A percentile compares a stretch with the other conserved stretches of the same genome.
Evolutionary conservation across 345 rosid species (phyloP).

Genomic region (Microcos paniculata): DNA sequence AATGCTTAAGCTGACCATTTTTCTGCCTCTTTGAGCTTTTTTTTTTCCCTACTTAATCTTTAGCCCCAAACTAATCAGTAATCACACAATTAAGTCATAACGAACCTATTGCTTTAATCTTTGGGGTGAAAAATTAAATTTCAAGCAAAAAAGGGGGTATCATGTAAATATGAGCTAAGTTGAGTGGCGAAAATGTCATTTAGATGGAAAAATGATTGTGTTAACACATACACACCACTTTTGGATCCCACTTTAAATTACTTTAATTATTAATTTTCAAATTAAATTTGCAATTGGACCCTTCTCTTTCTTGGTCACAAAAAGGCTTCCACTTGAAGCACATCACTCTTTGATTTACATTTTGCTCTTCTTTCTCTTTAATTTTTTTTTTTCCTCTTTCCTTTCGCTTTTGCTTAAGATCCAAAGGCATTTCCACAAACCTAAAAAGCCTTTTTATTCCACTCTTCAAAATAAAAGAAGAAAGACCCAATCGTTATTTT

Average conservation of each 20-base stretch:
- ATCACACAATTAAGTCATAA: no score
- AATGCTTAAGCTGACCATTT: no score
- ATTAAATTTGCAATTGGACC: background rate
- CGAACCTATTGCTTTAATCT: background rate
- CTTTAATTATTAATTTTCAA: background rate
- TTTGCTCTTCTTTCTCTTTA: background rate
- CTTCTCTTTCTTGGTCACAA: conserved; percentile 7
- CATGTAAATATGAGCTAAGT: background rate
- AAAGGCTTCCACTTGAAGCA: conserved; percentile 12
- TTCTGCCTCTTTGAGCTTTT: no score
- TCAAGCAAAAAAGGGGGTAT: background rate
- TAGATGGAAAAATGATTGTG: background rate
- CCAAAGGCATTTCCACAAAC: conserved; percentile 21
- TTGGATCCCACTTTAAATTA: background rate
- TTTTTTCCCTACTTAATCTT: no score
- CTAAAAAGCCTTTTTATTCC: background rate
- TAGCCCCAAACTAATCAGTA: no score
- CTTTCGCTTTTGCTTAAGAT: conserved; percentile 9
- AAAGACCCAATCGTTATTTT: background rate
- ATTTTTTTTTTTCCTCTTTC: no score
- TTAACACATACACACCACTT: no score
- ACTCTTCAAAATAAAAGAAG: background rate
- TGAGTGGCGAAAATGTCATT: conserved; percentile 20
- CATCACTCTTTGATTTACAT: conserved; percentile 2
- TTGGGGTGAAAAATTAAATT: background rate